These are phyloP conservation scores for Taphrina wiesneri DNA, from an alignment of 1,139 yeast species.

Conservation along the genomic window DNA sequence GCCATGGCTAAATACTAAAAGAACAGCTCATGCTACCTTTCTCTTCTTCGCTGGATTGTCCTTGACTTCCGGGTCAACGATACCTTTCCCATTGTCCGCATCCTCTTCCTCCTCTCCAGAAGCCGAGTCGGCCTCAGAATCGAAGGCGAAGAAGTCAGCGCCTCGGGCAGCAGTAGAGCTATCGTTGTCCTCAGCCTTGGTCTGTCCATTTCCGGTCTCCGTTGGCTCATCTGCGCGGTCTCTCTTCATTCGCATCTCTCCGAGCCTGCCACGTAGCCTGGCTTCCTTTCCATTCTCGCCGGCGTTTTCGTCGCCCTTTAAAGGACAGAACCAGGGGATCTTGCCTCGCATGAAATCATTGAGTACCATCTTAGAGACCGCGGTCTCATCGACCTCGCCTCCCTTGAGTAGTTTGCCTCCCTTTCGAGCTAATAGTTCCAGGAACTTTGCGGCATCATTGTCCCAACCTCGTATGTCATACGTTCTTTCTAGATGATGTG, in stretches of 20 bases:
- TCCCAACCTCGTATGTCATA: slow-evolving; percentile 91
- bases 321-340: slow-evolving; percentile 96
- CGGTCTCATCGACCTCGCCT: slow-evolving; percentile 95
- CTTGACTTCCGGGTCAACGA: background rate
- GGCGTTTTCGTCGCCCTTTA: slow-evolving; percentile 55
- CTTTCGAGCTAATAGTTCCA: slow-evolving; percentile 87
- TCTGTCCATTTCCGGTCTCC: slow-evolving; percentile 38
- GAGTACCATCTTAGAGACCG: slow-evolving; percentile 84
- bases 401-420: slow-evolving; percentile 92
- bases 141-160: slow-evolving; percentile 12
- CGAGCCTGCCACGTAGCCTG: slow-evolving; percentile 27
- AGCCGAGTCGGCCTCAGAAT: slow-evolving; percentile 20
- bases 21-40: slow-evolving; percentile 4
- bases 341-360: slow-evolving; percentile 96
- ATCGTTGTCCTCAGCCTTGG: slow-evolving; percentile 36
- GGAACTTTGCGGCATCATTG: slow-evolving; percentile 72
- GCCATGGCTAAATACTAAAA: slow-evolving; percentile 4
- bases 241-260: slow-evolving; percentile 30
- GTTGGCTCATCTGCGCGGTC: slow-evolving; percentile 39
- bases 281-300: slow-evolving; percentile 31
- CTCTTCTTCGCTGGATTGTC: slow-evolving; percentile 9
- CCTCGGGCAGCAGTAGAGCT: slow-evolving; percentile 22
- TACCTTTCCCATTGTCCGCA: background rate
- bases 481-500: slow-evolving; percentile 90
- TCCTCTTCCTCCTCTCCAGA: slow-evolving; percentile 3